These are phyloP conservation scores for Tricholoma terreum DNA, from an alignment of 768 basidiomycete genomes.

Conservation along the genomic window DNA sequence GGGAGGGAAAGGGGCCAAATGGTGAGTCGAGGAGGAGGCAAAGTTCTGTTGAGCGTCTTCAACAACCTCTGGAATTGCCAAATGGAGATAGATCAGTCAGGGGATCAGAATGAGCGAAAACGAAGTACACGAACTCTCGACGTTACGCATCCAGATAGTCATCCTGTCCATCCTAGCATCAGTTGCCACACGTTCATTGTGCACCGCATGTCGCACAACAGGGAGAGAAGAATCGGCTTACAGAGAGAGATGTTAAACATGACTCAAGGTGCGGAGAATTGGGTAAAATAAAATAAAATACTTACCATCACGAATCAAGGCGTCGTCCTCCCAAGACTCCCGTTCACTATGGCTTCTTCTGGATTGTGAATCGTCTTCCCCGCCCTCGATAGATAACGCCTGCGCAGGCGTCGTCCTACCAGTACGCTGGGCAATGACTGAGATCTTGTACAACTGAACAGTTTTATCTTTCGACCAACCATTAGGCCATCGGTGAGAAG, in stretches of 20 bases:
- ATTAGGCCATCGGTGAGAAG: background rate
- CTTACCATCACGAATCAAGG: slow-evolving; percentile 42
- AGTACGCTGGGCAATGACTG: slow-evolving; percentile 43
- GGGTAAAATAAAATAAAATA: background rate
- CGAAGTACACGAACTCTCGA: slow-evolving; percentile 62
- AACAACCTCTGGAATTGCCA: slow-evolving; percentile 59
- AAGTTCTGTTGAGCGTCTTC: slow-evolving; percentile 79
- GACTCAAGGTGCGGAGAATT: background rate
- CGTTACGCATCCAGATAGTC: slow-evolving; percentile 78
- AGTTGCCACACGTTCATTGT: slow-evolving; percentile 49
- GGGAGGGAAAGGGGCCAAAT: slow-evolving; percentile 50
- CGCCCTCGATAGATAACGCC: slow-evolving; percentile 38
- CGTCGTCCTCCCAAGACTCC: slow-evolving; percentile 52
- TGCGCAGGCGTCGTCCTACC: slow-evolving; percentile 44
- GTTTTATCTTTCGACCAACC: slow-evolving; percentile 55
- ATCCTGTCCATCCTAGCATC: slow-evolving; percentile 64
- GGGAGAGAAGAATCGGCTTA: slow-evolving; percentile 51
- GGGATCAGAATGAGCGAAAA: background rate
- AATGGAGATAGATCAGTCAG: slow-evolving; percentile 7
- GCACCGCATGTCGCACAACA: slow-evolving; percentile 49
- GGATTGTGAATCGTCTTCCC: slow-evolving; percentile 23
- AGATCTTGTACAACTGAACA: slow-evolving; percentile 63
- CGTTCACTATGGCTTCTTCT: slow-evolving; percentile 23
- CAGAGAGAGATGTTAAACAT: slow-evolving; percentile 1
- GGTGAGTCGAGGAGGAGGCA: slow-evolving; percentile 47